These are phyloP conservation scores for Alloascoidea hylecoeti DNA, from an alignment of 805 yeast species.

Conservation along the genomic window DNA sequence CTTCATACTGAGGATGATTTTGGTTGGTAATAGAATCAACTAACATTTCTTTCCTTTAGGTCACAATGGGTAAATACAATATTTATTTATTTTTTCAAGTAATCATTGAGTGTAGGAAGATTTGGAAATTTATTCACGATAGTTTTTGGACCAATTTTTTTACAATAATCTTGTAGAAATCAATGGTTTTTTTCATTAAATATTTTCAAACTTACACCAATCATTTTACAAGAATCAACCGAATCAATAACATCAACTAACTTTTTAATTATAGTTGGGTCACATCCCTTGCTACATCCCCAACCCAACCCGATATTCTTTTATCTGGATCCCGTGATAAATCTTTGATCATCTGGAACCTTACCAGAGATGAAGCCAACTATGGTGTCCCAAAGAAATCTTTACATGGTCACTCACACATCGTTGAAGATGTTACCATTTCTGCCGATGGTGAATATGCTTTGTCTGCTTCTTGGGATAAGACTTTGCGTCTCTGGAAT, in stretches of 20 bases:
- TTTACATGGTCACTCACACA: conserved; percentile 97
- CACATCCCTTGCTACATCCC: conserved; percentile 95
- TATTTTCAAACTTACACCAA: not conserved
- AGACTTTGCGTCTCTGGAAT: conserved; percentile 98
- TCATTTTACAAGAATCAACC: conserved; percentile 2
- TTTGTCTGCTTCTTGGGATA: conserved; percentile 98
- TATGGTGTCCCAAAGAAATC: conserved; percentile 98
- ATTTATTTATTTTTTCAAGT: not conserved
- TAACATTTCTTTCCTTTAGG: conserved; percentile 18
- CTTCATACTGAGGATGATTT: conserved; percentile 1
- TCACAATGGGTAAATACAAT: conserved; percentile 42
- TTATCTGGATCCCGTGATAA: conserved; percentile 98
- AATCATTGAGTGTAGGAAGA: too few relatives aligned
- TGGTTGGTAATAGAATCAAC: conserved; percentile 3
- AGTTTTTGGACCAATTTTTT: conserved; percentile 1
- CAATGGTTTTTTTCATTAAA: conserved; percentile 3
- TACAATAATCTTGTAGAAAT: not conserved
- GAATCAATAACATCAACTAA: not conserved
- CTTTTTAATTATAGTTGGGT: conserved; percentile 51
- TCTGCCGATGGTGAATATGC: conserved; percentile 97
- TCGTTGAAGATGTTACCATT: conserved; percentile 94
- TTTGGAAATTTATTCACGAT: conserved; percentile 1
- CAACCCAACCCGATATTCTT: conserved; percentile 94
- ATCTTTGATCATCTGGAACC: conserved; percentile 96
- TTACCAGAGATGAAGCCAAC: conserved; percentile 90